Percentiles rank a stretch among this genome's conserved stretches.
phyloP scores from a whole-genome alignment of 768 basidiomycete species.

The Pleurotus giganteus region DNA sequence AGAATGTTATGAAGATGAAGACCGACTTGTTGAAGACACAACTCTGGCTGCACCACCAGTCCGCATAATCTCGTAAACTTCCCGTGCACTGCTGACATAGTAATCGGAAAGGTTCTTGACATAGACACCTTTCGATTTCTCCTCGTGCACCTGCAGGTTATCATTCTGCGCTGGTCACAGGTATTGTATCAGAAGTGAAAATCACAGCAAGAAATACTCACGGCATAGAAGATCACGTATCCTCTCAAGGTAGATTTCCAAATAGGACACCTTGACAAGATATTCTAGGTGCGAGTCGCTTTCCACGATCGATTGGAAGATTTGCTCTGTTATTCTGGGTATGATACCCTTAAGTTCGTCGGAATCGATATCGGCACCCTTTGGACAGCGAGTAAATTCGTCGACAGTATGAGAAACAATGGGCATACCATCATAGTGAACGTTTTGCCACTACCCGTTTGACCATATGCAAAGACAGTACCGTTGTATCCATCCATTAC shows the following conservation, averaged over 20 bases:
- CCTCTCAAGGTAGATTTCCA: constrained; percentile 98
- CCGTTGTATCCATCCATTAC: constrained; percentile 99
- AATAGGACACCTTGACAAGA: constrained; percentile 98
- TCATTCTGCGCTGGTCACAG: constrained; percentile 81
- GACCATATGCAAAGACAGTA: constrained; percentile 86
- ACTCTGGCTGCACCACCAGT: constrained; percentile 91
- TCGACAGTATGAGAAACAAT: constrained; percentile 7
- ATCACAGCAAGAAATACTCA: constrained; percentile 42
- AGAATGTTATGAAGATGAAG: background rate
- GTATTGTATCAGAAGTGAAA: constrained; percentile 7
- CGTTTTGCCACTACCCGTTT: constrained; percentile 88
- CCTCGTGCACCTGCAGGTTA: constrained; percentile 97
- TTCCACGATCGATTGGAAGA: constrained; percentile 96
- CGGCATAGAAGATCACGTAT: constrained; percentile 94
- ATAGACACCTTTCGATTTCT: constrained; percentile 96
- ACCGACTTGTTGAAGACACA: constrained; percentile 90
- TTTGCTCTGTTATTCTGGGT: constrained; percentile 97
- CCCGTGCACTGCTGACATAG: constrained; percentile 92
- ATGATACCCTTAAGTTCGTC: constrained; percentile 94
- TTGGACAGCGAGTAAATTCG: constrained; percentile 9
- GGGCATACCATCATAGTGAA: constrained; percentile 94
- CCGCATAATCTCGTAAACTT: constrained; percentile 99
- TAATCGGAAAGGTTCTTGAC: constrained; percentile 97
- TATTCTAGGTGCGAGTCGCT: constrained; percentile 96
- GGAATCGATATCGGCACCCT: constrained; percentile 98